phyloP scores from a whole-genome alignment of 257 asterid genomes.

The Cynanchum wilfordii region DNA sequence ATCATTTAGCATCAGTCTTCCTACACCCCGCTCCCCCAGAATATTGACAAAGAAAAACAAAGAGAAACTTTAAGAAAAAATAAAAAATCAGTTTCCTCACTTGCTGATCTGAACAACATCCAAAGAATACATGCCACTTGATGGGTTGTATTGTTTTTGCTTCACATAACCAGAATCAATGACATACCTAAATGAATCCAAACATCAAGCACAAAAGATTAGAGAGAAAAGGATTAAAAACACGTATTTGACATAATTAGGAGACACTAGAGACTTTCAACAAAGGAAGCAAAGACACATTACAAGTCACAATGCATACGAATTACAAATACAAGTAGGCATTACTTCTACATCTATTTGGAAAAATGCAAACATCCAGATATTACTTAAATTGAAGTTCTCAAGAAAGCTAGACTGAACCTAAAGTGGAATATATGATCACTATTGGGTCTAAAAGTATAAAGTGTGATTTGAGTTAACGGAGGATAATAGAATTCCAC shows the following conservation, averaged over 20 bases:
- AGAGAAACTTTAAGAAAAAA: neutral
- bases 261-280: neutral
- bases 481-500: neutral
- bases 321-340: neutral
- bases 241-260: neutral
- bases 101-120: constrained; percentile 95
- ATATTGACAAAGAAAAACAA: neutral
- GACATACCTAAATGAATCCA: constrained; percentile 57
- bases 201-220: constrained; percentile 9
- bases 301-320: neutral
- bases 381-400: neutral
- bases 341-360: neutral
- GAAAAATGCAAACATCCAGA: neutral
- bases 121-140: constrained; percentile 95
- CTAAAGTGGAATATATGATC: neutral
- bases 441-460: neutral
- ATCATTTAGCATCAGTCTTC: neutral
- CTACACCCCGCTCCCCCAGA: neutral
- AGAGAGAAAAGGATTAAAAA: neutral
- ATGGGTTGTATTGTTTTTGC: constrained; percentile 93
- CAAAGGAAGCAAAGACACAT: neutral
- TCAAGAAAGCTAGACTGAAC: neutral
- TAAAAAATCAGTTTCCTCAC: constrained; percentile 40
- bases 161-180: constrained; percentile 93
- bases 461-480: neutral